Evolutionary conservation across 345 rosid species (phyloP).

Genomic region (Gynandropsis gynandra): DNA sequence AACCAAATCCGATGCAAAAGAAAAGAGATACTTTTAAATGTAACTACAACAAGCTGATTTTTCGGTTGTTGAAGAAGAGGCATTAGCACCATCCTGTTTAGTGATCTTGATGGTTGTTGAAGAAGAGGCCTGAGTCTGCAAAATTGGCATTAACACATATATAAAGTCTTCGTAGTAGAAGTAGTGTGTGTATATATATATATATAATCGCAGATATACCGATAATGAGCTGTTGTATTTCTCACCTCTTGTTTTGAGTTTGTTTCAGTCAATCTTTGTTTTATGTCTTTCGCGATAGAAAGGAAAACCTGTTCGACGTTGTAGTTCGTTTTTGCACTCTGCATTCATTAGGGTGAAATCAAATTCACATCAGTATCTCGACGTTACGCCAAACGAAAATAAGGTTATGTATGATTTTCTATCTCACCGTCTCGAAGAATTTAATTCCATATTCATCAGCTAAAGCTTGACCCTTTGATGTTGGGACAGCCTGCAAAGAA

Average conservation of each 20-base stretch:
- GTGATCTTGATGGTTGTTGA: constrained; percentile 45
- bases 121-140: constrained; percentile 43
- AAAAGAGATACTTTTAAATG: constrained; percentile 18
- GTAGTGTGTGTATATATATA: too few relatives aligned
- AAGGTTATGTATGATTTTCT: neutral
- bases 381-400: neutral
- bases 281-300: constrained; percentile 47
- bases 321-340: constrained; percentile 55
- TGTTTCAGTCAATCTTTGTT: constrained; percentile 41
- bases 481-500: constrained; percentile 39
- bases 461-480: constrained; percentile 47
- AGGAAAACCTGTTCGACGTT: constrained; percentile 55
- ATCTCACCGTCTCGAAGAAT: constrained; percentile 50
- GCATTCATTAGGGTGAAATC: constrained; percentile 14
- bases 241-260: constrained; percentile 44
- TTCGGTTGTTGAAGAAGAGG: constrained; percentile 38
- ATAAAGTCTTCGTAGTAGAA: neutral
- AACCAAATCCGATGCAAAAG: constrained; percentile 14
- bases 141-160: neutral
- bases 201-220: constrained; percentile 9
- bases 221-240: constrained; percentile 2
- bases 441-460: constrained; percentile 60
- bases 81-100: constrained; percentile 38
- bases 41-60: constrained; percentile 52
- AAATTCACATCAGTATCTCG: neutral